Evolutionary conservation across 2,329 filamentous ascomycete species (phyloP), one percentile per base, ranked within the genome.

Genomic region (Clathrospora elynae): DNA sequence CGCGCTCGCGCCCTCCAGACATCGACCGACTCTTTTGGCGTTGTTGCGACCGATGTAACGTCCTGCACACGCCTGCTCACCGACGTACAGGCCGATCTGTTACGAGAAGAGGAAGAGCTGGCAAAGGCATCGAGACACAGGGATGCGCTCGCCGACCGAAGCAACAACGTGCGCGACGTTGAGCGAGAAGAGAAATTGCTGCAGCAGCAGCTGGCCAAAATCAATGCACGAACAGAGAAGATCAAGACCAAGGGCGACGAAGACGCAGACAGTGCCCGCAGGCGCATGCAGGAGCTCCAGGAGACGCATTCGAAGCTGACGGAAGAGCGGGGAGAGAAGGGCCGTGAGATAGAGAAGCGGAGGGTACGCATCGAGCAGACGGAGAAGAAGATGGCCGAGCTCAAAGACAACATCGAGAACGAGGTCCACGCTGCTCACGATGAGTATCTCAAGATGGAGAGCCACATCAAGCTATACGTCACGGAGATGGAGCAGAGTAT

Each of bases 341-440:
- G 86, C 22, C 86, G 89, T 44, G 92, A 97, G 64, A 95, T 97
- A 75, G 93, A 99, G 76, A 84, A 87, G 65, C 80, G 91, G 60
- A 83, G 88, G 57, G 89, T 96, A n/a, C 79, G 91, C 48, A 97
- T 99, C 53, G 93, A 99, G 73, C 90, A 96, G 75, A 96, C 90
- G 6, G 92, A 97, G 80, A 97, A 97, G 76, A 97, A 97, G 91
- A 99, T 97, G 92, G 84, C 87, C 33, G 93, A 99, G 71, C 79
- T 99, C 57, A 97, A 96, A 67, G 93, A 97, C 69, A 95, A 93
- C 61, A 96, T 99, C 51, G 92, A 97, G 67, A 91, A 86, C 49
- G 93, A 99, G 72, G 86, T 97, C 6, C 88, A 93, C 66, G 83
- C 82, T 42, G 90, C 93, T 1, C 84, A 95, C 60, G 91, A 95